phyloP scores from a whole-genome alignment of 2,329 filamentous ascomycete genomes.

The Graphiopsis chlorocephala region DNA sequence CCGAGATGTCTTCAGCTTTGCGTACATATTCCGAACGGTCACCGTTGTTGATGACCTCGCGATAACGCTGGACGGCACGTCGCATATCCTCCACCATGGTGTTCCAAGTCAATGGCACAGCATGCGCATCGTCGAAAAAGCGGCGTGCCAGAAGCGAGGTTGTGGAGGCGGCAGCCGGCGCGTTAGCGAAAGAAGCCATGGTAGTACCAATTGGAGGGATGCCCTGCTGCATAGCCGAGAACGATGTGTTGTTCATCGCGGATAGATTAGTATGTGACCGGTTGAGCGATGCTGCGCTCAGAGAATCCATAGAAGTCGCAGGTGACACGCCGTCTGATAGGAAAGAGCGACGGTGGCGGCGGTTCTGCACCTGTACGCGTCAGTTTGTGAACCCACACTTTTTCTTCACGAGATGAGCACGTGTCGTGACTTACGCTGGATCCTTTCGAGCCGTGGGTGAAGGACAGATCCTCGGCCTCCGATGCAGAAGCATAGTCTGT shows the following conservation, averaged over 20 bases:
- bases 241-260: conserved; percentile 44
- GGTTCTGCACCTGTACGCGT: conserved; percentile 38
- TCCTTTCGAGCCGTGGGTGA: conserved; percentile 66
- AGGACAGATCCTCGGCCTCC: conserved; percentile 75
- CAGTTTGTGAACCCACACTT: conserved; percentile 25
- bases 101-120: conserved; percentile 81
- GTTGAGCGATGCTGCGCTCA: conserved; percentile 66
- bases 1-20: conserved; percentile 95
- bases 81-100: conserved; percentile 91
- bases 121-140: conserved; percentile 86
- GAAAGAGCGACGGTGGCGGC: conserved; percentile 64
- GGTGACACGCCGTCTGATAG: conserved; percentile 72
- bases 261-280: conserved; percentile 56
- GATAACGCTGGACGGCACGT: conserved; percentile 81
- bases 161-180: conserved; percentile 35
- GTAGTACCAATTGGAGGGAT: conserved; percentile 51
- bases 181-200: conserved; percentile 55
- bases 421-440: conserved; percentile 58
- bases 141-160: conserved; percentile 64
- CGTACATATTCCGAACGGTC: conserved; percentile 88
- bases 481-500: conserved; percentile 86
- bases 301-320: conserved; percentile 86
- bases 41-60: conserved; percentile 80
- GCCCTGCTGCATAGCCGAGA: conserved; percentile 43
- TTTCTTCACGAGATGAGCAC: conserved; percentile 23